Evolutionary conservation across 2,329 filamentous ascomycete species (phyloP), one percentile per base, ranked within the genome.

Genomic region (Scopulariopsis brevicaulis): DNA sequence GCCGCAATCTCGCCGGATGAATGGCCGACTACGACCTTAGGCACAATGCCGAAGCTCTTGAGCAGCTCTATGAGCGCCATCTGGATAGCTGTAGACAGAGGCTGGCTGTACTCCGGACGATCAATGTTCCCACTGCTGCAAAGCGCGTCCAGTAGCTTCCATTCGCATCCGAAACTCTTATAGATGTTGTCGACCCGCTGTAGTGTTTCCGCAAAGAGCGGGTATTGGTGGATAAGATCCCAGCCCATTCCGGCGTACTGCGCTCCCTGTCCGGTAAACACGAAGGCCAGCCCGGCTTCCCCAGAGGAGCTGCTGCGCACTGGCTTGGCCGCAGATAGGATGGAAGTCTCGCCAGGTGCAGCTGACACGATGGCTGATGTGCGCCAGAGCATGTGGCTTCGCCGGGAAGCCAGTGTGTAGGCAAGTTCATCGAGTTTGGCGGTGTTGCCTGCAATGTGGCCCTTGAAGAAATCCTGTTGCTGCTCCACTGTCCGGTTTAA

Each of bases 21-120:
- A 59, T 74, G 72, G 1, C 72, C 72, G 1, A 69, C 64, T 0
- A 72, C 68, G 11, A 61, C 60, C 18, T 62, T 48, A 0, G 70
- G 69, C 0, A 53, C 56, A 3, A 74, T 59, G 2, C 63, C 62
- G 54, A 67, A 71, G 1, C 59, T 59, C n/a, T 60, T 54, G n/a
- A 71, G 62, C 0, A 73, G 61, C 10, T 74, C 67, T 1, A 74
- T 66, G 0, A 77, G 62, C 2, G 64, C 74, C 1, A 79, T 59
- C 58, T 78, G 76, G 0, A 79, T 20, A 0, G 73, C 73, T 0
- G 74, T 76, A 40, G 69, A 76, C 0, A 73, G 51, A 0, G 76
- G 69, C 57, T 78, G 75, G 15, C 67, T 68, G 18, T 67, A 56
- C 14, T 65, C 62, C 1, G 68, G 63, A 10, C 63, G 57, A 20